Conservation (phyloP, 1,139 yeast genomes). For the Saccharomyces hybrid region DNA sequence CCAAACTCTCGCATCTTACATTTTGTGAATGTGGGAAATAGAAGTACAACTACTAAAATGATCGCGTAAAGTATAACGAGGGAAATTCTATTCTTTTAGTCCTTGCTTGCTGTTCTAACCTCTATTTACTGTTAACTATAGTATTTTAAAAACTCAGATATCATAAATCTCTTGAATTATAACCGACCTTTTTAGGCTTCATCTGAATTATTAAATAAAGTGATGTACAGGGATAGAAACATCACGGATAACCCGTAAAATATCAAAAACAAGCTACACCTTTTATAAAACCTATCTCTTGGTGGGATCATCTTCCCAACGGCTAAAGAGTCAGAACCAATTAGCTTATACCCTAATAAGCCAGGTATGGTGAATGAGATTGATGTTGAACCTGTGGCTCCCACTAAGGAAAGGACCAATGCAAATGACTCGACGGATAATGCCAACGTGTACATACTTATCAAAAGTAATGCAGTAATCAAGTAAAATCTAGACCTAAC, state of each 20-base stretch:
- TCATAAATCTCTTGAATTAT: neutral
- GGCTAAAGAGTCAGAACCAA: slow-evolving; percentile 35
- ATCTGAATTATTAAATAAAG: slow-evolving; percentile 44
- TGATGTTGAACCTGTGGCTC: slow-evolving; percentile 29
- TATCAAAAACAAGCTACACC: slow-evolving; percentile 53
- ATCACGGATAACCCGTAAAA: slow-evolving; percentile 72
- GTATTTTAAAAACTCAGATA: neutral
- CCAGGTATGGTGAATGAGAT: slow-evolving; percentile 37
- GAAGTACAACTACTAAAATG: neutral
- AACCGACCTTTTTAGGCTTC: neutral
- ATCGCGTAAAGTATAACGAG: neutral
- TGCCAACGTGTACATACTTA: slow-evolving; percentile 55
- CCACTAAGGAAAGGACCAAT: slow-evolving; percentile 80
- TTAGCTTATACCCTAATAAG: slow-evolving; percentile 67
- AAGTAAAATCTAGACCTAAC: slow-evolving; percentile 41
- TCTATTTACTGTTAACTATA: neutral
- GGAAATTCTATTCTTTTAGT: no score
- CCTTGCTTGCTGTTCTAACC: neutral
- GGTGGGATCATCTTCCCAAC: slow-evolving; percentile 24
- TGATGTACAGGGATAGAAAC: slow-evolving; percentile 69
- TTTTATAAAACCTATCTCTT: slow-evolving; percentile 40
- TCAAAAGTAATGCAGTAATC: slow-evolving; percentile 42
- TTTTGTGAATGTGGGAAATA: neutral
- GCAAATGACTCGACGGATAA: slow-evolving; percentile 69
- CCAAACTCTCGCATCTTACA: slow-evolving; percentile 9